Percentiles rank a stretch among this genome's conserved stretches.
These are phyloP conservation scores for Apophysomyces variabilis DNA, from an alignment of 371 early-diverging fungal species.

Conservation along the genomic window DNA sequence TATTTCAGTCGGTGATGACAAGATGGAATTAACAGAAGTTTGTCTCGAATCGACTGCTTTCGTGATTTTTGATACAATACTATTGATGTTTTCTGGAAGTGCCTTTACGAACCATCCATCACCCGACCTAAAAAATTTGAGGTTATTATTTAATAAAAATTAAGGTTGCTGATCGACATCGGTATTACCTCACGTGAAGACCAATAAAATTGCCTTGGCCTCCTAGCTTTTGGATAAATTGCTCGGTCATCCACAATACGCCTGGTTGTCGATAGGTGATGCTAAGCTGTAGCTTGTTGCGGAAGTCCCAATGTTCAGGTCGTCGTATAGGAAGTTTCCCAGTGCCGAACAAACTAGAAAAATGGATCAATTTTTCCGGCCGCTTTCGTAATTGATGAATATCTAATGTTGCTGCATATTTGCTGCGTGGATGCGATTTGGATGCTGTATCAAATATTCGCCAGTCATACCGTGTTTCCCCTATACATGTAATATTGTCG, in stretches of 20 bases:
- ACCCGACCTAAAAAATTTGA: constrained; percentile 36
- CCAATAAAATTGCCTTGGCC: constrained; percentile 60
- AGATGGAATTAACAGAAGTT: neutral
- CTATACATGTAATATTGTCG: constrained; percentile 1
- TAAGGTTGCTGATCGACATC: neutral
- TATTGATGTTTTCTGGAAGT: constrained; percentile 42
- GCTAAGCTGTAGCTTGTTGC: constrained; percentile 38
- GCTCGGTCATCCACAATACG: constrained; percentile 49
- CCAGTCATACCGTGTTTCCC: constrained; percentile 54
- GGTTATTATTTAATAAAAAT: neutral
- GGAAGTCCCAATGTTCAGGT: constrained; percentile 42
- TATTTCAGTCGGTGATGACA: constrained; percentile 1
- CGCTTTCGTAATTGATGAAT: constrained; percentile 35
- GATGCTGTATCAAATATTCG: constrained; percentile 51
- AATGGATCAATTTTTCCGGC: constrained; percentile 47
- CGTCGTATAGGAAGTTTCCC: constrained; percentile 51
- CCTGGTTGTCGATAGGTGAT: constrained; percentile 51
- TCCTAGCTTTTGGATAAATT: constrained; percentile 51
- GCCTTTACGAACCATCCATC: constrained; percentile 61
- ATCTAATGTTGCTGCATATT: constrained; percentile 47
- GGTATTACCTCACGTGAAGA: constrained; percentile 48
- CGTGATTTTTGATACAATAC: constrained; percentile 31
- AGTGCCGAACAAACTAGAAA: constrained; percentile 52
- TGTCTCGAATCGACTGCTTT: constrained; percentile 18
- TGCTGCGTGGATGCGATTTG: constrained; percentile 40